Evolutionary conservation across 2,329 filamentous ascomycete species (phyloP).

Genomic region (Pseudocercospora crystallina): DNA sequence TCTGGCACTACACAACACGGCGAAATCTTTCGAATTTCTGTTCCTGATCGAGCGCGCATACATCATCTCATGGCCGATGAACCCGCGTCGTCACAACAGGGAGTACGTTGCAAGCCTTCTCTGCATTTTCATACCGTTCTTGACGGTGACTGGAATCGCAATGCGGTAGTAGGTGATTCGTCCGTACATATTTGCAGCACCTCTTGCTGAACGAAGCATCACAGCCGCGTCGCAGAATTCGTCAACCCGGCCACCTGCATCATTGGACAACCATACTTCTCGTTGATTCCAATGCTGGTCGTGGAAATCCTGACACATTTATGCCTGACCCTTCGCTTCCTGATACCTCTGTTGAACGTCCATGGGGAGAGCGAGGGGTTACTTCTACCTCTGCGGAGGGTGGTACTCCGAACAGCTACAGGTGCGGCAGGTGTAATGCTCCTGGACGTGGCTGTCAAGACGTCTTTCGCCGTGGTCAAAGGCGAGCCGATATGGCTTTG

Average conservation of each 20-base stretch:
- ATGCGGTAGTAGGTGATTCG: constrained; percentile 7
- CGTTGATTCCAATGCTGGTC: constrained; percentile 7
- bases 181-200: neutral
- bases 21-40: constrained; percentile 9
- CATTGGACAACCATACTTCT: constrained; percentile 3
- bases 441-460: constrained; percentile 9
- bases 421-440: constrained; percentile 10
- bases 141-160: neutral
- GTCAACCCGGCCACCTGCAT: constrained; percentile 6
- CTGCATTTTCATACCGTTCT: constrained; percentile 10
- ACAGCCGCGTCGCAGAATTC: constrained; percentile 8
- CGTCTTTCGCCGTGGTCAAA: constrained; percentile 11
- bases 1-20: constrained; percentile 2
- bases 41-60: constrained; percentile 18
- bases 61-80: constrained; percentile 12
- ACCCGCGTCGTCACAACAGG: constrained; percentile 1
- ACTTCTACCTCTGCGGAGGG: constrained; percentile 6
- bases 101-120: constrained; percentile 12
- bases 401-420: constrained; percentile 9
- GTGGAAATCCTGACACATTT: constrained; percentile 8
- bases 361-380: constrained; percentile 6
- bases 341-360: constrained; percentile 6
- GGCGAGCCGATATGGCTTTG: constrained; percentile 14
- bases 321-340: constrained; percentile 10
- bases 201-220: neutral